These are phyloP conservation scores for Cladosporium velox DNA, from an alignment of 2,329 filamentous ascomycete species.

Conservation along the genomic window DNA sequence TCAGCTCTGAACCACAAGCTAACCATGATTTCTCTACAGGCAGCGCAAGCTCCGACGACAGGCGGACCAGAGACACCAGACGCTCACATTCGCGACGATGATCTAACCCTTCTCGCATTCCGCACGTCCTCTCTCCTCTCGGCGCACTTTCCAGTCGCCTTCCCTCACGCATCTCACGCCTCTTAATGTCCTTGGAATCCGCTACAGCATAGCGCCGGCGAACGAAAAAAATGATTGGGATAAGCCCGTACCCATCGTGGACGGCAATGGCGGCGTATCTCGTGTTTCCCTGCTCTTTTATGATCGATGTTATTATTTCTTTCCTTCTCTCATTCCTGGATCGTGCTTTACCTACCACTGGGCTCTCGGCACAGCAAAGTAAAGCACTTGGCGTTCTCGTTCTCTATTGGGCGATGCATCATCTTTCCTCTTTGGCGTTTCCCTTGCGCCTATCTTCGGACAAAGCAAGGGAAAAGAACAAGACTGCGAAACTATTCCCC, in stretches of 20 bases:
- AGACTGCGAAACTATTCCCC: constrained; percentile 4
- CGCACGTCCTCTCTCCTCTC: constrained; percentile 10
- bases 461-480: background rate
- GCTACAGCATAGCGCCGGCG: constrained; percentile 22
- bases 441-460: background rate
- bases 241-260: constrained; percentile 7
- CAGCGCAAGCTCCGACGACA: constrained; percentile 49
- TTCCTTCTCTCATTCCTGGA: background rate
- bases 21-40: constrained; percentile 38
- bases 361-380: background rate
- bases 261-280: constrained; percentile 13
- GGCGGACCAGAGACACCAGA: constrained; percentile 43
- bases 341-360: background rate
- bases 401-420: background rate
- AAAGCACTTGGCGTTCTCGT: background rate
- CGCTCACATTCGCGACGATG: constrained; percentile 27
- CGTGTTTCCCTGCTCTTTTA: background rate
- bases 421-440: background rate
- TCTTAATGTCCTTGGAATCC: constrained; percentile 7
- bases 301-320: background rate
- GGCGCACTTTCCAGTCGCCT: background rate
- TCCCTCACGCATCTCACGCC: constrained; percentile 17
- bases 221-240: constrained; percentile 11
- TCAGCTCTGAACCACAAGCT: background rate
- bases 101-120: constrained; percentile 14